phyloP scores from a whole-genome alignment of 2,329 filamentous ascomycete species.

The Nigrospora oryzae region DNA sequence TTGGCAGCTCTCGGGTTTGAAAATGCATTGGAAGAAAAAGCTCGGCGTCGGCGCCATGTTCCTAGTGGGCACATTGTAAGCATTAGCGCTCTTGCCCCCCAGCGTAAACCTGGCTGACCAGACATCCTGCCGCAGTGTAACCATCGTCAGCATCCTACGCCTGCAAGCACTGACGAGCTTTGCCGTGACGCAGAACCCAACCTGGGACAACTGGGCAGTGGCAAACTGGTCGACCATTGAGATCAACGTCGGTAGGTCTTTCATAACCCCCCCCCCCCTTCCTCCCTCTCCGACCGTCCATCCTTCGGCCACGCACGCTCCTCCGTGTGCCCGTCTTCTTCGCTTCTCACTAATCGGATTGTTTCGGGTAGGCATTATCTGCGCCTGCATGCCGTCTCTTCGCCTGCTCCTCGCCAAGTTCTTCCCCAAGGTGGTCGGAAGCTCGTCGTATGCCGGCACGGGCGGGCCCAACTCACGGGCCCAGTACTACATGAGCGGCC shows the following conservation, averaged over 20 bases:
- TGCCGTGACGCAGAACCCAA: constrained; percentile 3
- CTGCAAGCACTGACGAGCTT: constrained; percentile 6
- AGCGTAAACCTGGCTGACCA: constrained; percentile 17
- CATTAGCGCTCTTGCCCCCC: constrained; percentile 20
- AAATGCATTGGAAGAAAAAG: constrained; percentile 38
- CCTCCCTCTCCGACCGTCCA: too few species aligned
- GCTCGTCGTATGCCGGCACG: not conserved
- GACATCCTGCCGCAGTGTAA: constrained; percentile 1
- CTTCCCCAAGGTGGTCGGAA: constrained; percentile 3
- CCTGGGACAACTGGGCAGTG: constrained; percentile 3
- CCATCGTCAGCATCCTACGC: constrained; percentile 6
- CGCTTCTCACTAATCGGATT: not conserved
- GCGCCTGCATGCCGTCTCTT: constrained; percentile 6
- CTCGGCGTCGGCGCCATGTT: constrained; percentile 30
- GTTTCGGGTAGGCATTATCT: constrained; percentile 2
- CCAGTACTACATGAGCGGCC: not conserved
- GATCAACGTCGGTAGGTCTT: constrained; percentile 4
- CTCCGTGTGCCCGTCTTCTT: not conserved
- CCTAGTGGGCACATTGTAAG: constrained; percentile 32
- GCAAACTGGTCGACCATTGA: constrained; percentile 6
- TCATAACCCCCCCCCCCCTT: not conserved
- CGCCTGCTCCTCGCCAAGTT: constrained; percentile 4
- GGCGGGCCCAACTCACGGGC: not conserved
- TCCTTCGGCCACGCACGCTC: not conserved
- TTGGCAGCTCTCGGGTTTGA: constrained; percentile 28